Evolutionary conservation across 2,329 filamentous ascomycete genomes (phyloP).

Genomic region (Colletotrichum cereale): DNA sequence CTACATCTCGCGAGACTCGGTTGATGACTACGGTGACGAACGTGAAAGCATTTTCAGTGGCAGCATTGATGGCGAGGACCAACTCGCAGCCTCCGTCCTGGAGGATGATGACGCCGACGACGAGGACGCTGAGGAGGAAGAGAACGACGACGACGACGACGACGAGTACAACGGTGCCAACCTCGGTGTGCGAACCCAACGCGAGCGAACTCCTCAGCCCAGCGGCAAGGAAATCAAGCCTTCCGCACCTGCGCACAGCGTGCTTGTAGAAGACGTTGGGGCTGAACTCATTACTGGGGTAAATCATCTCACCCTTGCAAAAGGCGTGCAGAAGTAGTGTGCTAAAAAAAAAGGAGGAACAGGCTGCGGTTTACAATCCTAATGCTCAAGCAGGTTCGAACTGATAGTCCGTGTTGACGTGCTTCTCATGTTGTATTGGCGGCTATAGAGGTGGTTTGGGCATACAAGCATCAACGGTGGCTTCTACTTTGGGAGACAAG

Average conservation of each 20-base stretch:
- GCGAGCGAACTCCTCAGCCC: slow-evolving; percentile 36
- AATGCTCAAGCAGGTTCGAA: slow-evolving; percentile 34
- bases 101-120: slow-evolving; percentile 52
- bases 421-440: slow-evolving; percentile 24
- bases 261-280: slow-evolving; percentile 59
- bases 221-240: slow-evolving; percentile 28
- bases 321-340: slow-evolving; percentile 48
- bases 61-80: slow-evolving; percentile 59
- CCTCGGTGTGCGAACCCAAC: slow-evolving; percentile 28
- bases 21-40: slow-evolving; percentile 59
- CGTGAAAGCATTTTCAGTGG: slow-evolving; percentile 58
- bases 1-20: slow-evolving; percentile 66
- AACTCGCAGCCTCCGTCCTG: slow-evolving; percentile 55
- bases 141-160: slow-evolving; percentile 46
- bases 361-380: slow-evolving; percentile 39
- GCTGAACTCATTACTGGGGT: slow-evolving; percentile 73
- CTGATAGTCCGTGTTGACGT: slow-evolving; percentile 27
- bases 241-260: slow-evolving; percentile 41
- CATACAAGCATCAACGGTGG: slow-evolving; percentile 6
- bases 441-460: slow-evolving; percentile 9
- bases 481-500: background rate
- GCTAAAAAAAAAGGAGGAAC: slow-evolving; percentile 41
- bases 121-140: slow-evolving; percentile 50
- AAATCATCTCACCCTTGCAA: slow-evolving; percentile 63
- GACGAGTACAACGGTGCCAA: slow-evolving; percentile 58